Evolutionary conservation across 2,329 filamentous ascomycete species (phyloP).

Genomic region (Xylaria hypoxylon): DNA sequence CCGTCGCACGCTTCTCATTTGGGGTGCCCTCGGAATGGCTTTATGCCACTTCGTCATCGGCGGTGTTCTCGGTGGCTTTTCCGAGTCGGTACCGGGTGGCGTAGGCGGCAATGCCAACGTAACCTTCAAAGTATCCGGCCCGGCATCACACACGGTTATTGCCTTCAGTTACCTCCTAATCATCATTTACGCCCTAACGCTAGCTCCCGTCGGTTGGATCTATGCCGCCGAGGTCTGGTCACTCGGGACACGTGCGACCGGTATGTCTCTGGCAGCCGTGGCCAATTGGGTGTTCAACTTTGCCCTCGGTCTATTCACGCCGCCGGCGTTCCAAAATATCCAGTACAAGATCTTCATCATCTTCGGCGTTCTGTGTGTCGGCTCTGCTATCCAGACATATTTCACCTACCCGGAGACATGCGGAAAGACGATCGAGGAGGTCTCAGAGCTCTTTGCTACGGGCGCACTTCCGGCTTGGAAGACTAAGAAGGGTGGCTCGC

Average conservation of each 20-base stretch:
- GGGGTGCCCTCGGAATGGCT: slow-evolving; percentile 75
- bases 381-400: slow-evolving; percentile 52
- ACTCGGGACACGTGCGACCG: slow-evolving; percentile 68
- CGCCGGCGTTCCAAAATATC: slow-evolving; percentile 69
- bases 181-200: slow-evolving; percentile 71
- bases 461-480: slow-evolving; percentile 55
- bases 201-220: slow-evolving; percentile 73
- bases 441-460: slow-evolving; percentile 52
- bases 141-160: slow-evolving; percentile 71
- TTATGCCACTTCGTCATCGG: slow-evolving; percentile 68
- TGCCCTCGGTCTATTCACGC: slow-evolving; percentile 68
- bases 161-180: slow-evolving; percentile 74
- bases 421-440: slow-evolving; percentile 56
- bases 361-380: slow-evolving; percentile 54
- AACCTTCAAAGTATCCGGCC: slow-evolving; percentile 62
- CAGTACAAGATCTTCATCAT: slow-evolving; percentile 62
- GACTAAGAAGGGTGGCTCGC: slow-evolving; percentile 48
- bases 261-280: slow-evolving; percentile 67
- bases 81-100: slow-evolving; percentile 55
- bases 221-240: slow-evolving; percentile 75
- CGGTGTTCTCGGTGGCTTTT: slow-evolving; percentile 62
- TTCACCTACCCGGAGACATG: slow-evolving; percentile 54
- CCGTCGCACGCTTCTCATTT: slow-evolving; percentile 72
- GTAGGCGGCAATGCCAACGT: slow-evolving; percentile 65
- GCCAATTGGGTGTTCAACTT: slow-evolving; percentile 70